These are phyloP conservation scores for Candida albicans DNA, from an alignment of 1,139 yeast genomes.

Conservation along the genomic window DNA sequence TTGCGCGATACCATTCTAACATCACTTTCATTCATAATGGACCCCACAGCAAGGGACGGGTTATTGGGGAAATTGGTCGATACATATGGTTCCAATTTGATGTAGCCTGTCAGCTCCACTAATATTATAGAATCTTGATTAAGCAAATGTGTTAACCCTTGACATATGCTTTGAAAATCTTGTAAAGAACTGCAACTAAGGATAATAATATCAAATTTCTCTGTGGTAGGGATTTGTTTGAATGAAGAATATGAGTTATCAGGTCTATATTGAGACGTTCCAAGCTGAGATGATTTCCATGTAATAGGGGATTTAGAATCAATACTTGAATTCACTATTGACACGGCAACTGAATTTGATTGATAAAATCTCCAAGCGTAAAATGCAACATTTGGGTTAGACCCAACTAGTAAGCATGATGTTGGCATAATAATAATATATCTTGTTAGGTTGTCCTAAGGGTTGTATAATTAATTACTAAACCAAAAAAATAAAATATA, in stretches of 20 bases:
- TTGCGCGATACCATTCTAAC: constrained; percentile 40
- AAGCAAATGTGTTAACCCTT: constrained; percentile 27
- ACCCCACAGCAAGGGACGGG: constrained; percentile 40
- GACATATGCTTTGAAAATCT: constrained; percentile 37
- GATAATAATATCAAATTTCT: constrained; percentile 36
- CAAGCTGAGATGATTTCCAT: constrained; percentile 24
- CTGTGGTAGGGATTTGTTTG: constrained; percentile 18
- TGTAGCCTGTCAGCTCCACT: constrained; percentile 69
- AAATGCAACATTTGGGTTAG: constrained; percentile 50
- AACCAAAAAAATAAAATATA: neutral
- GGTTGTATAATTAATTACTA: neutral
- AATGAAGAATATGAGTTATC: constrained; percentile 19
- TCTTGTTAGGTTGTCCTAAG: neutral
- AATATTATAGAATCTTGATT: constrained; percentile 47
- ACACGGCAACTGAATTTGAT: constrained; percentile 35
- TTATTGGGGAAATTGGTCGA: constrained; percentile 32
- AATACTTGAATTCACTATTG: constrained; percentile 31
- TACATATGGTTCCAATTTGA: constrained; percentile 70
- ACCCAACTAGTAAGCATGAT: constrained; percentile 33
- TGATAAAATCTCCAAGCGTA: constrained; percentile 51
- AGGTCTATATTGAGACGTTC: constrained; percentile 22
- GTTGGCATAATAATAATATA: neutral
- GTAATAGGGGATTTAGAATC: constrained; percentile 16
- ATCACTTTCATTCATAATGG: constrained; percentile 68
- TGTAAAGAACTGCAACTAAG: constrained; percentile 41